phyloP scores from a whole-genome alignment of 1,139 yeast genomes.

The Hyphopichia buzzinii region DNA sequence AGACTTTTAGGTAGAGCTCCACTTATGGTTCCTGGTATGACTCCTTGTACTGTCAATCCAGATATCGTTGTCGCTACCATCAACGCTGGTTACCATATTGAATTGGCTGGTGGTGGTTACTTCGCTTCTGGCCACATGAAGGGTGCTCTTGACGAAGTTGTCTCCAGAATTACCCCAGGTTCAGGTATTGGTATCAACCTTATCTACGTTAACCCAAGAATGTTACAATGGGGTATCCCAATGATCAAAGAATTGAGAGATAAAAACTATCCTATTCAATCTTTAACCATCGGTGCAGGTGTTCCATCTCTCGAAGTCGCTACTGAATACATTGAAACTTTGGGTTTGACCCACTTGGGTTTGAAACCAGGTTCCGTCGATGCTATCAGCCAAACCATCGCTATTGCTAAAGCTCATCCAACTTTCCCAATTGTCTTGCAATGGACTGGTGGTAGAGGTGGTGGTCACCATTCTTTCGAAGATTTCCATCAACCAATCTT shows the following conservation, averaged over 20 bases:
- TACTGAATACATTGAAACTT: constrained; percentile 86
- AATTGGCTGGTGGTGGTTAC: constrained; percentile 98
- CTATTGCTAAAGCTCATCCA: constrained; percentile 95
- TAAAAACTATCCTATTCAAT: constrained; percentile 93
- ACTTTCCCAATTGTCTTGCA: constrained; percentile 93
- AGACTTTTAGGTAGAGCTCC: constrained; percentile 94
- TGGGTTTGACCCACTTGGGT: constrained; percentile 91
- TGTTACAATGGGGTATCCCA: constrained; percentile 99
- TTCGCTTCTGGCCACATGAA: constrained; percentile 72
- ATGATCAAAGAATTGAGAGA: constrained; percentile 84
- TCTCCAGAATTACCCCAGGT: constrained; percentile 70
- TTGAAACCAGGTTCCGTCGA: constrained; percentile 98
- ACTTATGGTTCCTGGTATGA: constrained; percentile 98
- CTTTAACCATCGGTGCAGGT: constrained; percentile 98
- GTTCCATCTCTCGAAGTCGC: constrained; percentile 98
- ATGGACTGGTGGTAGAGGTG: constrained; percentile 99
- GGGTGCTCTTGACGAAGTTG: constrained; percentile 70
- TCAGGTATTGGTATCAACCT: constrained; percentile 87
- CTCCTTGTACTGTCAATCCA: constrained; percentile 95
- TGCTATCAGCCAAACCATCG: constrained; percentile 79
- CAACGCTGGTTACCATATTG: constrained; percentile 96
- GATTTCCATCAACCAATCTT: constrained; percentile 97
- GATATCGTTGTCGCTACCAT: constrained; percentile 90
- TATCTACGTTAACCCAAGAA: constrained; percentile 93
- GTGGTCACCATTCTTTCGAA: constrained; percentile 99